These are phyloP conservation scores for Marasmius oreades DNA, from an alignment of 1,284 basidiomycete species.

Conservation along the genomic window DNA sequence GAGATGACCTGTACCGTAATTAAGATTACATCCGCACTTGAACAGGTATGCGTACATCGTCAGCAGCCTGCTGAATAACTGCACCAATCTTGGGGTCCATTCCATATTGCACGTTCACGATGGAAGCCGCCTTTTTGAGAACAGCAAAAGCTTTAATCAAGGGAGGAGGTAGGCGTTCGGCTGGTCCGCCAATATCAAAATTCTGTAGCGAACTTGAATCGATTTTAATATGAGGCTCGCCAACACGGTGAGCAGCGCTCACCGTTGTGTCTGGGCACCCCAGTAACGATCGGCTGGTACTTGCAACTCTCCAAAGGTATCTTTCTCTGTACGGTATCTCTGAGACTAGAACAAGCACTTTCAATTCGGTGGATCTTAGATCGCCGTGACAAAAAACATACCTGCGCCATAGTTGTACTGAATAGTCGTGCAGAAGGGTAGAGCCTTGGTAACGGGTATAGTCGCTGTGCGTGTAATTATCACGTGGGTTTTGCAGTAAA, in stretches of 20 bases:
- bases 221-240: slow-evolving; percentile 6
- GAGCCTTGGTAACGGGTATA: neutral
- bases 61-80: slow-evolving; percentile 91
- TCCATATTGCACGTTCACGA: slow-evolving; percentile 90
- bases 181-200: slow-evolving; percentile 96
- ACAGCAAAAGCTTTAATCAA: slow-evolving; percentile 98
- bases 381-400: slow-evolving; percentile 15
- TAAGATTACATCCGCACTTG: neutral
- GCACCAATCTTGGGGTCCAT: slow-evolving; percentile 86
- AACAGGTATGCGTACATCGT: slow-evolving; percentile 63
- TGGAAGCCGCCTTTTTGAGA: slow-evolving; percentile 95
- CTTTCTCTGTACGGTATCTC: slow-evolving; percentile 67
- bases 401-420: slow-evolving; percentile 4
- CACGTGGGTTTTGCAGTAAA: neutral
- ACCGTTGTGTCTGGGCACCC: slow-evolving; percentile 99
- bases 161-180: slow-evolving; percentile 90
- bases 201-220: slow-evolving; percentile 84
- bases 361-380: neutral
- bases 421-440: neutral
- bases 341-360: slow-evolving; percentile 30
- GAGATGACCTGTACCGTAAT: slow-evolving; percentile 77
- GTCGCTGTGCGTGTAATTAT: neutral
- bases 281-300: slow-evolving; percentile 96
- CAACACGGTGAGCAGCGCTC: slow-evolving; percentile 15
- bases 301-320: slow-evolving; percentile 90